Evolutionary conservation across 164 flowering plant genomes (phyloP).

Genomic region (Vitis labrusca): DNA sequence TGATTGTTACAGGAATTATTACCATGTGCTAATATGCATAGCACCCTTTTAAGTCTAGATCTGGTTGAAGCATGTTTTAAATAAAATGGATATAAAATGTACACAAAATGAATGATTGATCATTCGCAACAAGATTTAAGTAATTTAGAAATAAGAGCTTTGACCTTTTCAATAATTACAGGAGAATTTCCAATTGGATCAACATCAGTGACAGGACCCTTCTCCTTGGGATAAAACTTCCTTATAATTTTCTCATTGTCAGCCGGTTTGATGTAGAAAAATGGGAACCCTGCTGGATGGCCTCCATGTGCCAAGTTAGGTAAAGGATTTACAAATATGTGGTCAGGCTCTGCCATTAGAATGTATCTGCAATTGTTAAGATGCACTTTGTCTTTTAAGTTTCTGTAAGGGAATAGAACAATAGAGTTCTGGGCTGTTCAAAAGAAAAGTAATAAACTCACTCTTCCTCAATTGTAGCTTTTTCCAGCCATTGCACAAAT

Average conservation of each 20-base stretch:
- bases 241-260: conserved; percentile 70
- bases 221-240: conserved; percentile 82
- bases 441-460: conserved; percentile 32
- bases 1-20: too few relatives aligned
- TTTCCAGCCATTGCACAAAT: conserved; percentile 96
- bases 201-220: conserved; percentile 78
- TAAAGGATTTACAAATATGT: conserved; percentile 75
- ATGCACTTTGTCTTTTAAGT: too few relatives aligned
- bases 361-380: conserved; percentile 62
- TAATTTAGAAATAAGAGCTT: not conserved
- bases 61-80: too few relatives aligned
- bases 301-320: conserved; percentile 82
- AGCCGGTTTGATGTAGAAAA: conserved; percentile 83
- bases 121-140: too few relatives aligned
- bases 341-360: conserved; percentile 98
- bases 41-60: too few relatives aligned
- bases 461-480: conserved; percentile 89
- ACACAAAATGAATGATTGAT: too few relatives aligned
- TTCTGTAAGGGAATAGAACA: too few relatives aligned
- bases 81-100: too few relatives aligned
- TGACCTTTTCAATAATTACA: conserved; percentile 88
- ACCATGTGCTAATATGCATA: too few relatives aligned
- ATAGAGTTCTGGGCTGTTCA: too few relatives aligned
- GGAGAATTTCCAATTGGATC: conserved; percentile 99
- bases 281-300: conserved; percentile 78